Evolutionary conservation across 1,139 yeast genomes (phyloP), one percentile per base, ranked within the genome.

Genomic region (Wickerhamomyces sp.): DNA sequence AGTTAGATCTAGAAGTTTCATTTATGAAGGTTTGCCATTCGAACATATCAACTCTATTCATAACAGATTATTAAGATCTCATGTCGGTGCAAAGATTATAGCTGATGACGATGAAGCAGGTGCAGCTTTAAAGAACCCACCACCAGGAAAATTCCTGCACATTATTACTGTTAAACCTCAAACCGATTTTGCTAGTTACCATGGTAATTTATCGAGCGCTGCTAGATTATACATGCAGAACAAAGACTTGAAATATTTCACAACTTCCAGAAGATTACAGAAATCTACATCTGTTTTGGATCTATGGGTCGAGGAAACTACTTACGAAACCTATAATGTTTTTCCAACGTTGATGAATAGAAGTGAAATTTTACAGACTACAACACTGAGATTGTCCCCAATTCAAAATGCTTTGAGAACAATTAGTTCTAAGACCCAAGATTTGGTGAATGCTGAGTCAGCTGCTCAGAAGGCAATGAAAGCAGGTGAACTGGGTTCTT

Each of bases 331-430:
- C 0, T 69, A 62, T 43, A 74, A 84, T 45, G 74, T 88, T 8
- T 88, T 88, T 79, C 97, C 97, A 25, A 84, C 95, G 0, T 74
- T 88, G 61, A 84, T 87, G 82, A 85, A 87, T 59, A 74, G 95
- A 60, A 78, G 89, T 51, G 95, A 85, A 54, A 78, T 88, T 51
- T 75, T 73, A 50, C 47, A 55, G 7, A 66, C 73, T 8, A 64
- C 59, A n/a, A 69, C 71, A n/a, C 69, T 74, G 34, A 78, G 75
- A 53, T 65, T 87, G 41, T 85, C 95, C n/a, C 97, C 97, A 22
- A 68, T 87, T 48, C 87, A 86, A 51, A 88, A 85, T 62, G 96
- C 96, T 1, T 69, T 84, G 45, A 70, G 84, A 49, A 72, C 88
- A 3, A 65, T 88, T 45, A 70, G 76, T 36, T 65, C 72, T 44